These are phyloP conservation scores for Rhamnella rubrinervis DNA, from an alignment of 331 rosid genomes.

Conservation along the genomic window DNA sequence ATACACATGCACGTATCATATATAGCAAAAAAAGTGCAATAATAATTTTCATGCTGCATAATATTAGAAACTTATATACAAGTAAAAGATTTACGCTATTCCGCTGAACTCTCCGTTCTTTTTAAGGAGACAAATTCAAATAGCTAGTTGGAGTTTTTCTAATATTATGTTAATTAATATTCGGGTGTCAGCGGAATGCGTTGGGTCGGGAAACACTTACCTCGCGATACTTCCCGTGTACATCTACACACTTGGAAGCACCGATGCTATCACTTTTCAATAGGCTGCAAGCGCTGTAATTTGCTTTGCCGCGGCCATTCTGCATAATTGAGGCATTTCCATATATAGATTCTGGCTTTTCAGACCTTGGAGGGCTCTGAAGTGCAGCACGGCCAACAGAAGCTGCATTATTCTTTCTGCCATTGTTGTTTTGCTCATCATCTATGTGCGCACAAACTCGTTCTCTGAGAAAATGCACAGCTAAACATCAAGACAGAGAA, in stretches of 20 bases:
- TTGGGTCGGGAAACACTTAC: not conserved
- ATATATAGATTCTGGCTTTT: conserved; percentile 13
- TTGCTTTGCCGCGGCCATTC: conserved; percentile 31
- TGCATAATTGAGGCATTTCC: conserved; percentile 28
- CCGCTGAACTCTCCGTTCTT: no score
- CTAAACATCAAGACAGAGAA: not conserved
- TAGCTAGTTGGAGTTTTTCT: no score
- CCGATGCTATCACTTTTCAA: conserved; percentile 44
- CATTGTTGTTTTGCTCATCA: conserved; percentile 32
- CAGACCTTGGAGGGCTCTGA: conserved; percentile 45
- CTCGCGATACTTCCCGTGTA: not conserved
- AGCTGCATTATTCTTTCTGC: conserved; percentile 24
- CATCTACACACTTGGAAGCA: conserved; percentile 40
- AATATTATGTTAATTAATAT: no score
- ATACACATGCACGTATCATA: no score
- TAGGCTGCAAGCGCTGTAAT: conserved; percentile 32
- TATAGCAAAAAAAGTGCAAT: no score
- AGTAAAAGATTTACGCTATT: no score
- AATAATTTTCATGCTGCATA: no score
- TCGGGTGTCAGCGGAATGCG: no score
- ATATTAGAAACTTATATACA: no score
- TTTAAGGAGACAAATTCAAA: no score
- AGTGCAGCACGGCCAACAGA: conserved; percentile 42
- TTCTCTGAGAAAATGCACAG: conserved; percentile 37
- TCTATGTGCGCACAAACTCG: conserved; percentile 39